Evolutionary conservation across 2,329 filamentous ascomycete genomes (phyloP).

Genomic region (Dactylonectria estremocensis): DNA sequence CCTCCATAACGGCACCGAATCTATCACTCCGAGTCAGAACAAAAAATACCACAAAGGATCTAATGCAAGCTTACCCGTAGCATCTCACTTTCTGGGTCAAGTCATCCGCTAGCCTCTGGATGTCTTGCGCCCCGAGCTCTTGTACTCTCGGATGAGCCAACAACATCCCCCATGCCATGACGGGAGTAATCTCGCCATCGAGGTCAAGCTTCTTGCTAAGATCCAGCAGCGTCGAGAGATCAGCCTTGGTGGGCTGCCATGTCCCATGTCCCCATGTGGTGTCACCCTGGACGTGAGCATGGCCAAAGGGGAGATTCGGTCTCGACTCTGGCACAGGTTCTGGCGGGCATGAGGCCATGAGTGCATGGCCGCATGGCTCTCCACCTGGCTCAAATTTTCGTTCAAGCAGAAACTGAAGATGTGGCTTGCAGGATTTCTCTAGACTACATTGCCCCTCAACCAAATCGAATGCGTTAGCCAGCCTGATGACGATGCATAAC

Average conservation of each 20-base stretch:
- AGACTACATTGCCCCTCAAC: constrained; percentile 72
- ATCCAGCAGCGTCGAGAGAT: constrained; percentile 86
- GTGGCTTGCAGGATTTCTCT: constrained; percentile 94
- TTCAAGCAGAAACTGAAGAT: constrained; percentile 85
- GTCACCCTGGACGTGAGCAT: constrained; percentile 56
- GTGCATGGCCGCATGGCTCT: constrained; percentile 86
- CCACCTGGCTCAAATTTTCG: constrained; percentile 71
- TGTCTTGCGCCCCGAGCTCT: constrained; percentile 77
- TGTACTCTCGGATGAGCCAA: constrained; percentile 78
- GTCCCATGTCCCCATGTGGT: constrained; percentile 73
- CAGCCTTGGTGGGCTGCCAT: constrained; percentile 83
- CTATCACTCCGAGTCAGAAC: constrained; percentile 52
- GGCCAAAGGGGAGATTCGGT: constrained; percentile 68
- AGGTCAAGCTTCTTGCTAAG: constrained; percentile 87
- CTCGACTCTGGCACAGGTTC: constrained; percentile 68
- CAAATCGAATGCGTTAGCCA: constrained; percentile 62
- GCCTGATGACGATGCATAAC: constrained; percentile 41
- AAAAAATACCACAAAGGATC: not conserved
- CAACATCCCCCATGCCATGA: constrained; percentile 94
- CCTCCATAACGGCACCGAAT: constrained; percentile 76
- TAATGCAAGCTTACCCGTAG: constrained; percentile 80
- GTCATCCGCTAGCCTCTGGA: constrained; percentile 80
- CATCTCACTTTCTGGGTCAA: constrained; percentile 87
- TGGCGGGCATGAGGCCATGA: constrained; percentile 94
- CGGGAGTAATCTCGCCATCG: constrained; percentile 92